Conservation (phyloP, 164 flowering plant genomes). For the Echeveria elegans region DNA sequence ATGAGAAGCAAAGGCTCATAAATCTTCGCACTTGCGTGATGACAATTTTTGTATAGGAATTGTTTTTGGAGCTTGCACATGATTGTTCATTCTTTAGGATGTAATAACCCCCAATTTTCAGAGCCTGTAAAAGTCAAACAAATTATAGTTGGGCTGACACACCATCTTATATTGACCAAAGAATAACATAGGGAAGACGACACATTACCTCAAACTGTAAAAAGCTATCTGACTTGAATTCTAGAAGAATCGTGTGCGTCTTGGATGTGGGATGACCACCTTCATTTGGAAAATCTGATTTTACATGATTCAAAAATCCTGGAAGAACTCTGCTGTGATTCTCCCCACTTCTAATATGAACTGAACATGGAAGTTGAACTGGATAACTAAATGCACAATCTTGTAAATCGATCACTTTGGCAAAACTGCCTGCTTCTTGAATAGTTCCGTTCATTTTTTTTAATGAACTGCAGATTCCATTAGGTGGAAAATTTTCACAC, state of each 20-base stretch:
- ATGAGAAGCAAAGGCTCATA: slow-evolving; percentile 9
- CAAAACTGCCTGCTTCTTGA: background rate
- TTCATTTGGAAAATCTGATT: background rate
- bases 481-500: slow-evolving; percentile 16
- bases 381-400: background rate
- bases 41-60: background rate
- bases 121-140: slow-evolving; percentile 15
- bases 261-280: slow-evolving; percentile 11
- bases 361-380: slow-evolving; percentile 4
- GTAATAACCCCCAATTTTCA: background rate
- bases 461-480: background rate
- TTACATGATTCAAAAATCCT: slow-evolving; percentile 26
- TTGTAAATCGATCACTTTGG: background rate
- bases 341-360: background rate
- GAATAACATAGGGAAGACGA: slow-evolving; percentile 7
- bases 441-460: background rate
- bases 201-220: slow-evolving; percentile 45
- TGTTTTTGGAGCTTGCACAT: slow-evolving; percentile 11
- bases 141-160: slow-evolving; percentile 4
- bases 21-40: background rate
- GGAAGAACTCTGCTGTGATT: slow-evolving; percentile 14
- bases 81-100: slow-evolving; percentile 3
- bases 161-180: background rate
- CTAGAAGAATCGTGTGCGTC: slow-evolving; percentile 41
- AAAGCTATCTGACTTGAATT: slow-evolving; percentile 44